phyloP scores from a whole-genome alignment of 768 basidiomycete species.

The Agrocybe chaxingu region DNA sequence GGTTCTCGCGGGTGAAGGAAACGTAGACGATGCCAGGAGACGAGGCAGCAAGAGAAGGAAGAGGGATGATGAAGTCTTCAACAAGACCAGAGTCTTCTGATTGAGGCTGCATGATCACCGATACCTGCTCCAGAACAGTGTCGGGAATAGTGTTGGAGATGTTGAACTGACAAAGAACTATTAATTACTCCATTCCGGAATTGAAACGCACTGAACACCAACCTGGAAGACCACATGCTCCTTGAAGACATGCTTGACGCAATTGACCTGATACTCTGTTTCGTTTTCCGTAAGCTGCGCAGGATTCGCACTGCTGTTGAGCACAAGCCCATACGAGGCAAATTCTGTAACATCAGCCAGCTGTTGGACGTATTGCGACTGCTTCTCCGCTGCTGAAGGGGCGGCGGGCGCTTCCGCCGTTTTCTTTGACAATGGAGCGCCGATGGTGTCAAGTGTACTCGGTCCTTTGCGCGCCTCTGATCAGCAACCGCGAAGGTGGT shows the following conservation, averaged over 20 bases:
- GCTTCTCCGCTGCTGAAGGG: constrained; percentile 82
- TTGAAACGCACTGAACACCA: constrained; percentile 5
- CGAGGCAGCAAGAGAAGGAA: constrained; percentile 63
- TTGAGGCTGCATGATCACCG: constrained; percentile 87
- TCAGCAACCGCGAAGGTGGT: constrained; percentile 7
- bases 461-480: constrained; percentile 50
- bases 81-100: constrained; percentile 69
- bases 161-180: constrained; percentile 67
- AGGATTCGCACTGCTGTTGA: constrained; percentile 81
- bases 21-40: constrained; percentile 91
- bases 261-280: constrained; percentile 96
- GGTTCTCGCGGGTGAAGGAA: constrained; percentile 82
- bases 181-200: constrained; percentile 4
- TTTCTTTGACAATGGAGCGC: constrained; percentile 62
- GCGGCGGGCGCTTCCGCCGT: constrained; percentile 60
- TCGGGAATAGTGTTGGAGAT: constrained; percentile 95
- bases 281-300: constrained; percentile 91
- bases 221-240: constrained; percentile 98
- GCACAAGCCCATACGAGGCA: constrained; percentile 76
- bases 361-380: constrained; percentile 84
- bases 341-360: constrained; percentile 87
- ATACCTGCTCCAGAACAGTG: constrained; percentile 91
- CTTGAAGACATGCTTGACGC: constrained; percentile 95
- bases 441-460: constrained; percentile 82
- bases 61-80: constrained; percentile 93